A percentile compares a stretch with the other conserved stretches of the same genome.
Conservation (phyloP, 2,329 filamentous ascomycete species). For the Mariannaea elegans region DNA sequence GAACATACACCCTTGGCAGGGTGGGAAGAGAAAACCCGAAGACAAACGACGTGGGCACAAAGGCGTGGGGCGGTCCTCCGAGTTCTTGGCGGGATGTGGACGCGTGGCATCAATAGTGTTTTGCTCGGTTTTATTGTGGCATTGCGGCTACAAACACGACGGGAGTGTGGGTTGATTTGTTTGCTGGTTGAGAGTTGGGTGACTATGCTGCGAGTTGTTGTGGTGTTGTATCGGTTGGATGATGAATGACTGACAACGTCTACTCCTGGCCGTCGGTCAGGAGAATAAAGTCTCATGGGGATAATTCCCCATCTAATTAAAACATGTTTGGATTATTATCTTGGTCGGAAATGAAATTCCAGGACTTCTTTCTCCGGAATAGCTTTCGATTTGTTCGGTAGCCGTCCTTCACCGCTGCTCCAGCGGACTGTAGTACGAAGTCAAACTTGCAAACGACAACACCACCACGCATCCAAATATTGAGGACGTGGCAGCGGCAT, state of each 20-base stretch:
- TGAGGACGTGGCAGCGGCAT: conserved; percentile 15
- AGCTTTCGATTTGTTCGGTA: neutral
- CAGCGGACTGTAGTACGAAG: neutral
- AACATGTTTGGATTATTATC: too few species aligned
- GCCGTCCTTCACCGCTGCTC: conserved; percentile 13
- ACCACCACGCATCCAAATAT: neutral
- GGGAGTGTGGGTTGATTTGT: neutral
- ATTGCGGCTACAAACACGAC: neutral
- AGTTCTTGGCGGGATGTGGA: neutral
- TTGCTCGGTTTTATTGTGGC: neutral
- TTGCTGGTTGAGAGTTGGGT: neutral
- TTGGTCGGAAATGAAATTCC: neutral
- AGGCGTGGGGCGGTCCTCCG: neutral
- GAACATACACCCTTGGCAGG: neutral
- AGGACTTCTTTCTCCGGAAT: conserved; percentile 2
- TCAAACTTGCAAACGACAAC: conserved; percentile 8
- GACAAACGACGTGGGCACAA: neutral
- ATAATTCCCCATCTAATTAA: neutral
- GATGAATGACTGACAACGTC: neutral
- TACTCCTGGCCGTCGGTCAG: neutral
- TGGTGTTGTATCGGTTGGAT: neutral
- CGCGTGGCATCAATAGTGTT: conserved; percentile 4
- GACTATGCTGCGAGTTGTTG: neutral
- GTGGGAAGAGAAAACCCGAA: neutral
- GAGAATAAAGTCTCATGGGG: neutral